These are phyloP conservation scores for Pseudogymnoascus sp. DNA, from an alignment of 2,329 filamentous ascomycete genomes.

Conservation along the genomic window DNA sequence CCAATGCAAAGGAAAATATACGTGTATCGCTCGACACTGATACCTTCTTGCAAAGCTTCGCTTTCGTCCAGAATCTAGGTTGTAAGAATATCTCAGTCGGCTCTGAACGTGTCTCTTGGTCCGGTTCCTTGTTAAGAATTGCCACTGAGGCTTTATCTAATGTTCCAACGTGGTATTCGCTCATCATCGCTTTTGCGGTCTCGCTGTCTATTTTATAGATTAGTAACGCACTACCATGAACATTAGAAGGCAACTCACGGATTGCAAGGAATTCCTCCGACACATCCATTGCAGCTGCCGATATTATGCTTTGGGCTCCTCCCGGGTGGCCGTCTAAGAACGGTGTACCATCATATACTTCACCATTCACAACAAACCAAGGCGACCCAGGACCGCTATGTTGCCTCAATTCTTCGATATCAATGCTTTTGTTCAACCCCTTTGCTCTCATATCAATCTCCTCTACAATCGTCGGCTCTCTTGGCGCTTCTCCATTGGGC, in stretches of 20 bases:
- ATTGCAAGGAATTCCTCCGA: slow-evolving; percentile 89
- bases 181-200: slow-evolving; percentile 87
- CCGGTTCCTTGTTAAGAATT: slow-evolving; percentile 39
- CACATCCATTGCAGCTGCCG: slow-evolving; percentile 70
- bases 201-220: slow-evolving; percentile 60
- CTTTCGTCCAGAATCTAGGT: slow-evolving; percentile 63
- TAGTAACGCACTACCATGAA: background rate
- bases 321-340: slow-evolving; percentile 81
- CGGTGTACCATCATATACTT: slow-evolving; percentile 78
- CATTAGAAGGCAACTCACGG: slow-evolving; percentile 48
- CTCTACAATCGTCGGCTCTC: slow-evolving; percentile 38
- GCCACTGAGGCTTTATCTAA: slow-evolving; percentile 53
- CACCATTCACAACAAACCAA: slow-evolving; percentile 82
- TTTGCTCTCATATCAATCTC: slow-evolving; percentile 74
- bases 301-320: slow-evolving; percentile 74
- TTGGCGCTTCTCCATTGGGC: slow-evolving; percentile 40
- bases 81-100: slow-evolving; percentile 56
- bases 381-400: slow-evolving; percentile 58
- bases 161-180: slow-evolving; percentile 71
- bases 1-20: slow-evolving; percentile 72
- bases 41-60: slow-evolving; percentile 59
- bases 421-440: slow-evolving; percentile 52
- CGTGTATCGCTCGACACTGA: slow-evolving; percentile 67
- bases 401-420: slow-evolving; percentile 60
- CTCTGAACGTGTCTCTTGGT: slow-evolving; percentile 29